A percentile compares a stretch with the other conserved stretches of the same genome.
These are phyloP conservation scores for Metschnikowia cerradonensis DNA, from an alignment of 805 yeast genomes.

Conservation along the genomic window DNA sequence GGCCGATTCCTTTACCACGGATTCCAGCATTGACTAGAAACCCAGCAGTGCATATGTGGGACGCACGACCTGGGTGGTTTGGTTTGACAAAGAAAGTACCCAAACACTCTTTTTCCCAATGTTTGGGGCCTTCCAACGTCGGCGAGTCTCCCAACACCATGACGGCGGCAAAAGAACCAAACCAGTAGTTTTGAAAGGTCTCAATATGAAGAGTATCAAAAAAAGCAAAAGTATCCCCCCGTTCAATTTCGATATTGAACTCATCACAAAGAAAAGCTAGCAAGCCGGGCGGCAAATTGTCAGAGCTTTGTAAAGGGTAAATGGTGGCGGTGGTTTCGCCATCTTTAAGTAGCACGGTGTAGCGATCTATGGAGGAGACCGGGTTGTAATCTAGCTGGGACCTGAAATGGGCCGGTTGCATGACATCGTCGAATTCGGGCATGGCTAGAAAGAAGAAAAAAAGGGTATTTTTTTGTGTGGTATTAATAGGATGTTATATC, in stretches of 20 bases:
- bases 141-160: constrained; percentile 73
- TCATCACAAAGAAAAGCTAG: constrained; percentile 84
- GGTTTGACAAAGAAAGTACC: constrained; percentile 86
- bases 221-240: constrained; percentile 85
- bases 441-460: constrained; percentile 18
- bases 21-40: constrained; percentile 90
- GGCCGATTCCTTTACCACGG: constrained; percentile 88
- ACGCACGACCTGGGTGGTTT: constrained; percentile 86
- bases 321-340: constrained; percentile 92
- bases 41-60: constrained; percentile 88
- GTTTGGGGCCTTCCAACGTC: constrained; percentile 46
- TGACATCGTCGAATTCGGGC: constrained; percentile 50
- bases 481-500: no score
- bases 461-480: no score
- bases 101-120: constrained; percentile 90
- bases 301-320: constrained; percentile 70
- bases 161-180: constrained; percentile 74
- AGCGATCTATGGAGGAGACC: constrained; percentile 47
- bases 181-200: constrained; percentile 83
- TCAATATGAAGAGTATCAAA: constrained; percentile 74
- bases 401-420: constrained; percentile 44
- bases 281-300: constrained; percentile 72
- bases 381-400: constrained; percentile 39
- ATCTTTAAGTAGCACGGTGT: constrained; percentile 77
- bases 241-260: constrained; percentile 84